Evolutionary conservation across 306 rosid species (phyloP).

Genomic region (Luffa aegyptiaca): DNA sequence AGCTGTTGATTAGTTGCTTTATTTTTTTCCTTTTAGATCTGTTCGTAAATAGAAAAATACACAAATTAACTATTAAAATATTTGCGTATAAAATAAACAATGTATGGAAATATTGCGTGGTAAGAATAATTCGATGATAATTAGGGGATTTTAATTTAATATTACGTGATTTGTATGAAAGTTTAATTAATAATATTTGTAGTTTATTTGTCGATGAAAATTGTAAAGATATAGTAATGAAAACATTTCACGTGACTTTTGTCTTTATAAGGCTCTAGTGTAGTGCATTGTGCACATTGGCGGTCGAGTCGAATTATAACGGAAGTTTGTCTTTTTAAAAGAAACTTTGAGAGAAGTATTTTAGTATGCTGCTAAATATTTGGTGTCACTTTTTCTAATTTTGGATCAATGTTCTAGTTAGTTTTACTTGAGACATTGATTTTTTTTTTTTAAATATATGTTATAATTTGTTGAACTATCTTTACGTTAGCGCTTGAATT

Average conservation of each 20-base stretch:
- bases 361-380: neutral
- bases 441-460: no score
- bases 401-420: no score
- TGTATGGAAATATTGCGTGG: neutral
- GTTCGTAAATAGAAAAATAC: neutral
- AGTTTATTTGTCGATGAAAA: neutral
- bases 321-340: neutral
- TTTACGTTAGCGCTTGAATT: no score
- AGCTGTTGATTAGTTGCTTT: neutral
- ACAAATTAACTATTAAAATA: neutral
- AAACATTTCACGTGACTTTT: slow-evolving; percentile 1
- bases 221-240: neutral
- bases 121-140: neutral
- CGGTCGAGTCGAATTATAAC: neutral
- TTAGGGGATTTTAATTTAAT: neutral
- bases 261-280: neutral
- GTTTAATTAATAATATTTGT: neutral
- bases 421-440: no score
- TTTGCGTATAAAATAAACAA: no score
- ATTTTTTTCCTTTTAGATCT: neutral
- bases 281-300: neutral
- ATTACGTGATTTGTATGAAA: neutral
- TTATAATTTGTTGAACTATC: no score
- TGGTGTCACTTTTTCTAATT: neutral
- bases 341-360: neutral